Evolutionary conservation across 2,329 filamentous ascomycete species (phyloP).

Genomic region (Decorospora gaudefroyi): DNA sequence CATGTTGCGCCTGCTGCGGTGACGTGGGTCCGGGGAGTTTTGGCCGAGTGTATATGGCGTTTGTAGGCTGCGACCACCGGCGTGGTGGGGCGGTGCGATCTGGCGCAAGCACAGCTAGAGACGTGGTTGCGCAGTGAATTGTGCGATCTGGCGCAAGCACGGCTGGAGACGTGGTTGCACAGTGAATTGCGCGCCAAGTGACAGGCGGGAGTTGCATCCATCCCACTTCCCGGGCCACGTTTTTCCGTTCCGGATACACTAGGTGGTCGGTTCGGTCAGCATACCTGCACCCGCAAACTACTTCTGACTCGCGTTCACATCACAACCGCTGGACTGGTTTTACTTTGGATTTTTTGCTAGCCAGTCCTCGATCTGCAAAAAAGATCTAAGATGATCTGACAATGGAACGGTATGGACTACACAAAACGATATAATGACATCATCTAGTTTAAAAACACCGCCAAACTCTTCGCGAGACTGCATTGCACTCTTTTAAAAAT

Average conservation of each 20-base stretch:
- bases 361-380: too few species aligned
- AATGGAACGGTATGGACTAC: too few species aligned
- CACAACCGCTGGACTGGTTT: too few species aligned
- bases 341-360: too few species aligned
- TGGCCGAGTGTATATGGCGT: conserved; percentile 1
- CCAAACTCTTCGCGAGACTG: too few species aligned
- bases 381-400: too few species aligned
- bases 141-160: conserved; percentile 17
- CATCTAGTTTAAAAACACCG: too few species aligned
- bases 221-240: conserved; percentile 13
- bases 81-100: conserved; percentile 17
- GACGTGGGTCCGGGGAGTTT: conserved; percentile 1
- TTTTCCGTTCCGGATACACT: conserved; percentile 20
- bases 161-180: conserved; percentile 22
- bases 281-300: conserved; percentile 1
- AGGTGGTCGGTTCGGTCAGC: conserved; percentile 4
- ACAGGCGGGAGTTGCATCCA: conserved; percentile 18
- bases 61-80: conserved; percentile 15
- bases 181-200: conserved; percentile 31
- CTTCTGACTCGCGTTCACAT: too few species aligned
- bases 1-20: conserved; percentile 60
- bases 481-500: too few species aligned
- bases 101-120: conserved; percentile 17
- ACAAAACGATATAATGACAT: too few species aligned
- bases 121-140: conserved; percentile 29